These are phyloP conservation scores for Euphorbia peplus DNA, from an alignment of 345 rosid species.

Conservation along the genomic window DNA sequence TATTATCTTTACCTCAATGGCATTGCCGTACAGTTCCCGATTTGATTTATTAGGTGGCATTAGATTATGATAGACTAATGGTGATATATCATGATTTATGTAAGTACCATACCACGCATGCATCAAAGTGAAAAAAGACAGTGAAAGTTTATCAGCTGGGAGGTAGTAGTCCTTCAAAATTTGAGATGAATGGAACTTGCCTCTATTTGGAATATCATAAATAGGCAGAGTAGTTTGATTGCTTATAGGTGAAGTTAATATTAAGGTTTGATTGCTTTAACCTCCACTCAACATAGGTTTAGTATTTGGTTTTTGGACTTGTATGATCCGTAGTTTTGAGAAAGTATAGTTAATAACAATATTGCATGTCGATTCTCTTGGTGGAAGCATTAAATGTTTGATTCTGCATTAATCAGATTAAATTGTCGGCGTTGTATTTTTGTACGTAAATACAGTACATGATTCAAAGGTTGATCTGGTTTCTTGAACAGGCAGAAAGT, in stretches of 20 bases:
- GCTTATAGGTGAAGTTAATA: not conserved
- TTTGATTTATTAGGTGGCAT: not conserved
- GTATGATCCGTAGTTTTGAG: not conserved
- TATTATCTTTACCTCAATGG: not conserved
- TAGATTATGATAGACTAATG: too few relatives aligned
- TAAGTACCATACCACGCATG: too few relatives aligned
- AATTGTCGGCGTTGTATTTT: not conserved
- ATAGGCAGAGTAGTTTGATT: not conserved
- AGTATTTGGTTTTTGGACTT: not conserved
- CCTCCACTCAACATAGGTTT: not conserved
- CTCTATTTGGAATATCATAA: not conserved
- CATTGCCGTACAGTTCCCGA: not conserved
- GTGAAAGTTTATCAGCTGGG: too few relatives aligned
- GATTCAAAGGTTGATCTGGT: conserved; percentile 13
- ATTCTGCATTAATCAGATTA: not conserved
- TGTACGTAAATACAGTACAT: not conserved
- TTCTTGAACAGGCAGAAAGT: conserved; percentile 63
- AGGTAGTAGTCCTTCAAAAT: too few relatives aligned
- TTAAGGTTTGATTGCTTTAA: not conserved
- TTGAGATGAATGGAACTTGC: not conserved
- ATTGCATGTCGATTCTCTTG: not conserved
- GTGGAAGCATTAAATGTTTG: not conserved
- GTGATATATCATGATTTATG: too few relatives aligned
- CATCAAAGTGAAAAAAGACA: too few relatives aligned
- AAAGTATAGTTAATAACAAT: not conserved